Conservation (phyloP, 306 rosid species). For the Lathyrus tuberosus region DNA sequence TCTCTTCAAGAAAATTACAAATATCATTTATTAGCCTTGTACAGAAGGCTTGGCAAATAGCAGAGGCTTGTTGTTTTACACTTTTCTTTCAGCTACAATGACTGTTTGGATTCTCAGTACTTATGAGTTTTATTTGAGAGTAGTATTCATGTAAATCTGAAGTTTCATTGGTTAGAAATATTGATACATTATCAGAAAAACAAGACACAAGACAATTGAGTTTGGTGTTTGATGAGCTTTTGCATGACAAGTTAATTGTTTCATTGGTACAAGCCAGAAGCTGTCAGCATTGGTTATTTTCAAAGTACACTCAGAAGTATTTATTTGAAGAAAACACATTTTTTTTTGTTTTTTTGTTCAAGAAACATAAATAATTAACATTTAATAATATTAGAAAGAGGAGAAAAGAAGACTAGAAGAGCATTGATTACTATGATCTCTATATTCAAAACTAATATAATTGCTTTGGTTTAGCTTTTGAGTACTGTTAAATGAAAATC, state of each 20-base stretch:
- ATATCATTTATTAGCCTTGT: constrained; percentile 20
- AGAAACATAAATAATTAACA: background rate
- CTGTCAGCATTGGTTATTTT: background rate
- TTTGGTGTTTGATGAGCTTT: background rate
- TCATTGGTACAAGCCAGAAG: background rate
- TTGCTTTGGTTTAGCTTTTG: too few relatives aligned
- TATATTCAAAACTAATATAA: too few relatives aligned
- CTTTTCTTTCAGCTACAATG: constrained; percentile 10
- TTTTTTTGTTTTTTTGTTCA: background rate
- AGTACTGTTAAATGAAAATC: too few relatives aligned
- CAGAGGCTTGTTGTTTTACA: constrained; percentile 28
- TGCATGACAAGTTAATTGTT: background rate
- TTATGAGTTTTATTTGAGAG: background rate
- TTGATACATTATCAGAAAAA: background rate
- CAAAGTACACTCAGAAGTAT: background rate
- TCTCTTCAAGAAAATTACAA: constrained; percentile 34
- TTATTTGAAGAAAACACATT: background rate
- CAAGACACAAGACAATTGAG: too few relatives aligned
- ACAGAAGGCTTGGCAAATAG: constrained; percentile 10
- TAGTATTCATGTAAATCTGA: background rate
- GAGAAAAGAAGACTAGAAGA: too few relatives aligned
- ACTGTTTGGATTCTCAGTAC: background rate
- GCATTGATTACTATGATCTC: background rate
- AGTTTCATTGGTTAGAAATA: background rate
- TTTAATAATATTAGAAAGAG: too few relatives aligned